Evolutionary conservation across 2,329 filamentous ascomycete species (phyloP).

Genomic region (Claviceps sp.): DNA sequence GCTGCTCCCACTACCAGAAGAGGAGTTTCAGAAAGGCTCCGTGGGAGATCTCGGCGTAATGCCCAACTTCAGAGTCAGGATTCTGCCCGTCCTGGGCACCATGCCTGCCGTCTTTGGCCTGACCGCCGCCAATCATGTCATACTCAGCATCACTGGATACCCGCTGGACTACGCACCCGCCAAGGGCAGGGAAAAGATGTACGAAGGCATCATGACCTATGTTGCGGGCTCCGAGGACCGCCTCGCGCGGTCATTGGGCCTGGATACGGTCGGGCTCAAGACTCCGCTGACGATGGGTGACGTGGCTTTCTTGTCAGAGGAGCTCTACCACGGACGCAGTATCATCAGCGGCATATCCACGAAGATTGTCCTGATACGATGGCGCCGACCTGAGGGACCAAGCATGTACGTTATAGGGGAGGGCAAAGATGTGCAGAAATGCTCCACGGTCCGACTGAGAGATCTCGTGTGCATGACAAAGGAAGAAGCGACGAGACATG

Average conservation of each 20-base stretch:
- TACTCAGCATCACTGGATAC: constrained; percentile 69
- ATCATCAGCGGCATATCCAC: constrained; percentile 71
- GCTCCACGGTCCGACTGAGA: constrained; percentile 50
- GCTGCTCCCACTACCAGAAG: constrained; percentile 72
- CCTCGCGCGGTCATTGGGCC: constrained; percentile 35
- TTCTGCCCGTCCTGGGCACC: constrained; percentile 84
- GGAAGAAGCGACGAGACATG: constrained; percentile 71
- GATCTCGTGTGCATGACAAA: constrained; percentile 88
- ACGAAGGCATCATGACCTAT: constrained; percentile 65
- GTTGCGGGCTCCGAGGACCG: constrained; percentile 73
- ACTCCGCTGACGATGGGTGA: constrained; percentile 68
- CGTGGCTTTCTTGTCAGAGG: constrained; percentile 78
- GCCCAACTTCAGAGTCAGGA: constrained; percentile 87
- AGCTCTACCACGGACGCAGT: constrained; percentile 75
- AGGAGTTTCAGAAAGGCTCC: constrained; percentile 74
- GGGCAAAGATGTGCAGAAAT: constrained; percentile 61
- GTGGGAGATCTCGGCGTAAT: constrained; percentile 81
- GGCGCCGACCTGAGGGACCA: constrained; percentile 51
- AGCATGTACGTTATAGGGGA: constrained; percentile 49
- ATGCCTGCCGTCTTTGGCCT: constrained; percentile 97
- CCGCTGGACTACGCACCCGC: constrained; percentile 70
- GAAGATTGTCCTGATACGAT: constrained; percentile 65
- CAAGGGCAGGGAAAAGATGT: constrained; percentile 82
- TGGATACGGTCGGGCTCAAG: constrained; percentile 51
- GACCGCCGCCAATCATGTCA: constrained; percentile 81